phyloP scores from a whole-genome alignment of 306 rosid species.

The Cajanus cajan region DNA sequence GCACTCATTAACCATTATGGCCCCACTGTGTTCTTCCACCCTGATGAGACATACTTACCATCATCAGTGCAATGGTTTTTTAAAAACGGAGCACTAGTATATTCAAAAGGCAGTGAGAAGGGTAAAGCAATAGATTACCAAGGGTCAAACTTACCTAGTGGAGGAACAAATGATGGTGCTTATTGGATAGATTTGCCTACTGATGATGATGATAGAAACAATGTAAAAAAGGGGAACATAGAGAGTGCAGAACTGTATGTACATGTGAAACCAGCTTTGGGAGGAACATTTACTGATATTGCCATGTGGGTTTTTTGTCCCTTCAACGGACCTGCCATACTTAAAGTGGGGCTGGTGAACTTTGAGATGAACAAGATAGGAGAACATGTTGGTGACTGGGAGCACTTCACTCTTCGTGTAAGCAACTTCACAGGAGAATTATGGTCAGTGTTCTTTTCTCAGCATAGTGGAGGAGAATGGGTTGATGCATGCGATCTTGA shows the following conservation, averaged over 20 bases:
- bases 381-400: constrained; percentile 13
- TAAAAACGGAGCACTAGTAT: neutral
- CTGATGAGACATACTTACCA: constrained; percentile 6
- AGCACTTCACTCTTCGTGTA: constrained; percentile 7
- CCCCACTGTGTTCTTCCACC: constrained; percentile 17
- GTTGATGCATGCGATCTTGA: neutral
- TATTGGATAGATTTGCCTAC: constrained; percentile 78
- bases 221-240: constrained; percentile 56
- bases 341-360: constrained; percentile 3
- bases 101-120: constrained; percentile 26
- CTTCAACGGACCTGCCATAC: constrained; percentile 9
- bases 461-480: constrained; percentile 15
- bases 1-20: neutral
- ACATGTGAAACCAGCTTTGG: constrained; percentile 75
- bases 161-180: constrained; percentile 57
- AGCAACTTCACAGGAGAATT: constrained; percentile 11
- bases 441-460: constrained; percentile 5
- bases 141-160: constrained; percentile 66
- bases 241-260: constrained; percentile 72
- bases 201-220: constrained; percentile 39
- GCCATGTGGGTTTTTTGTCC: constrained; percentile 68
- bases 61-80: constrained; percentile 19
- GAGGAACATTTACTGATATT: constrained; percentile 79
- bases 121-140: constrained; percentile 48
- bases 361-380: neutral